Evolutionary conservation across 2,329 filamentous ascomycete species (phyloP), one percentile per base, ranked within the genome.

Genomic region (Pyricularia grisea): DNA sequence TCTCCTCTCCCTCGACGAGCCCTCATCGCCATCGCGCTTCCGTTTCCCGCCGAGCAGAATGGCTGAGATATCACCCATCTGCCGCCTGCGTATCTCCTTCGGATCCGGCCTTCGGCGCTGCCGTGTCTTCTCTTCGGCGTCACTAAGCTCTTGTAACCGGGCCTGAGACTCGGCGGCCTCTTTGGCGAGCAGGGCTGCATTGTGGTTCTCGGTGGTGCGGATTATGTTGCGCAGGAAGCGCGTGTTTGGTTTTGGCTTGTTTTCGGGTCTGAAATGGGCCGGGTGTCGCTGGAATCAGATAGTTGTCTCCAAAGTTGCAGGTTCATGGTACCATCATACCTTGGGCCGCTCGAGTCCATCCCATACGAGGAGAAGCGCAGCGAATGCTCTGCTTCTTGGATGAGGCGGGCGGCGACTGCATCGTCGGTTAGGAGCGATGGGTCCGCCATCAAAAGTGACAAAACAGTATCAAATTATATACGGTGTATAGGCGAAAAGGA

Each of bases 221-320:
- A 99, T 92, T 69, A 98, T 92, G 74, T 95, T 91, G 70, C 89
- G 89, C 61, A 99, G 81, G 76, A 98, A 98, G 42, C 91, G 87
- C 0, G 92, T 97, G 75, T 99, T 98, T 3, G 94, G 94, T 77
- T 94, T 97, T 0, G 92, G 92, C 72, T 89, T 87, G 73, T 86
- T 86, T 65, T 85, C 79, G 69, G 89, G 87, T 75, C 87, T 93
- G 78, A 6, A 50, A 50, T 9, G 42, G n/a, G 11, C 20, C 87
- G 70, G 6, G 7, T 2, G 17, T 27, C 60, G 55, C 20, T 31
- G 17, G 36, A 17, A 12, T 33, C 20, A 42, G 33, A 23, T 27
- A 27, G 27, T 10, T 6, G 14, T 63, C 23, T 17, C 9, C 17
- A 17, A 11, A 6, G 5, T 11, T 42, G 28, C 12, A 6, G 4